Evolutionary conservation across 1,284 basidiomycete genomes (phyloP), one percentile per base, ranked within the genome.

Genomic region (Irpex lacteus): DNA sequence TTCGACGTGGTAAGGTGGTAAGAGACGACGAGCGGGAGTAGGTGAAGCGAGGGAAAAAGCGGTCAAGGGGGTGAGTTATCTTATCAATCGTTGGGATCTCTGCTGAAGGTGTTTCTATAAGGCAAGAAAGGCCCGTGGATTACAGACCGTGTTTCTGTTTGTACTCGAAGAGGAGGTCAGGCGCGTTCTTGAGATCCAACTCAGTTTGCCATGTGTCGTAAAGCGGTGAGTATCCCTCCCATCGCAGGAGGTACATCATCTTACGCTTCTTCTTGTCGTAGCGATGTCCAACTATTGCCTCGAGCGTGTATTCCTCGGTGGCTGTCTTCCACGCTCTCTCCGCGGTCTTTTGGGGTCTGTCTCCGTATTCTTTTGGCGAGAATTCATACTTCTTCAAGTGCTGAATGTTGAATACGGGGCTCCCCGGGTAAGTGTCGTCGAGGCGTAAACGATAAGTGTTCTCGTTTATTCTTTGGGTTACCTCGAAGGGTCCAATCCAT

Each of bases 341-440:
- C 53, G 21, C 61, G 66, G 34, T 65, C 59, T 3, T 62, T 54
- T 37, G 70, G 34, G 0, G 21, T 38, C 0, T 26, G 50, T 40
- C 70, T 37, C 15, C 69, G 3, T 70, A 69, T 44, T 69, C 63
- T 8, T 60, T 6, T 6, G 66, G 62, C 1, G 64, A 66, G 50
- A 49, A 19, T 32, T 69, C 9, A 58, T 71, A 73, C 26, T 38
- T 63, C 32, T 69, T 65, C 0, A 78, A 55, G 37, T 78, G 75
- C 15, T 67, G 60, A 0, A 77, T 63, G 61, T 77, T 78, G 50
- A 78, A 63, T 0, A 76, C 68, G 6, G 75, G 68, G 61, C 70
- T 69, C 60, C 71, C 70, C 0, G 70, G 68, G 66, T 76, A 73
- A 1, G 66, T 71, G 3, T 62, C 66, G 0, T 71, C 73, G 15